Evolutionary conservation across 2,329 filamentous ascomycete genomes (phyloP).

Genomic region (Penicillium sp.): DNA sequence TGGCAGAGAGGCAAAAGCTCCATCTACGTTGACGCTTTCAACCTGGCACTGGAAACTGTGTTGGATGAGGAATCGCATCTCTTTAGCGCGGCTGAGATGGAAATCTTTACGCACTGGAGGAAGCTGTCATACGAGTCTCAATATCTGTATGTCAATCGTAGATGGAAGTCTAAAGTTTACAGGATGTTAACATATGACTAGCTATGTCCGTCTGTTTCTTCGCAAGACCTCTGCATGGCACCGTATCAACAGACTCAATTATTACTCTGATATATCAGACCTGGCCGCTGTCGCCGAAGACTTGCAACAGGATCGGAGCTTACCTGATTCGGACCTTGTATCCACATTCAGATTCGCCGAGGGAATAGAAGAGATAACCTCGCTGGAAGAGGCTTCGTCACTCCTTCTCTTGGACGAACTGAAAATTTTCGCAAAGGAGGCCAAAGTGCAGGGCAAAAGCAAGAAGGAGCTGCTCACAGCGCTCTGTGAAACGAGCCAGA

Average conservation of each 20-base stretch:
- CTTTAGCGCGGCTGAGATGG: conserved; percentile 76
- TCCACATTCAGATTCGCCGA: conserved; percentile 77
- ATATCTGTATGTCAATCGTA: conserved; percentile 68
- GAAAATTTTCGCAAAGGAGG: conserved; percentile 79
- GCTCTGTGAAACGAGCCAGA: conserved; percentile 71
- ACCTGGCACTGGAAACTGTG: conserved; percentile 85
- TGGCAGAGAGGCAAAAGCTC: conserved; percentile 82
- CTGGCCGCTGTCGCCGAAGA: conserved; percentile 64
- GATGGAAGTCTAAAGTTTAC: neutral
- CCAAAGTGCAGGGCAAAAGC: conserved; percentile 82
- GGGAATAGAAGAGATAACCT: conserved; percentile 71
- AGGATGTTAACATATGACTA: conserved; percentile 35
- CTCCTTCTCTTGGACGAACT: conserved; percentile 85
- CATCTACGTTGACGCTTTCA: conserved; percentile 97
- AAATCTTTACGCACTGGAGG: conserved; percentile 76
- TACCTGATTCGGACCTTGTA: conserved; percentile 60
- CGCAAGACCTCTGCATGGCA: conserved; percentile 93
- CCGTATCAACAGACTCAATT: conserved; percentile 73
- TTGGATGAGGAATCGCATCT: conserved; percentile 84
- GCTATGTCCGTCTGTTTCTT: conserved; percentile 89
- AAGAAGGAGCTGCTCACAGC: conserved; percentile 77
- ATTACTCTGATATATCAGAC: conserved; percentile 80
- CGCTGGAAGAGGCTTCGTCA: conserved; percentile 79
- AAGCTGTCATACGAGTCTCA: conserved; percentile 78
- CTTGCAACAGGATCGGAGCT: conserved; percentile 59